Evolutionary conservation across 768 basidiomycete species (phyloP), one percentile per base, ranked within the genome.

Genomic region (Calocybe cyanea): DNA sequence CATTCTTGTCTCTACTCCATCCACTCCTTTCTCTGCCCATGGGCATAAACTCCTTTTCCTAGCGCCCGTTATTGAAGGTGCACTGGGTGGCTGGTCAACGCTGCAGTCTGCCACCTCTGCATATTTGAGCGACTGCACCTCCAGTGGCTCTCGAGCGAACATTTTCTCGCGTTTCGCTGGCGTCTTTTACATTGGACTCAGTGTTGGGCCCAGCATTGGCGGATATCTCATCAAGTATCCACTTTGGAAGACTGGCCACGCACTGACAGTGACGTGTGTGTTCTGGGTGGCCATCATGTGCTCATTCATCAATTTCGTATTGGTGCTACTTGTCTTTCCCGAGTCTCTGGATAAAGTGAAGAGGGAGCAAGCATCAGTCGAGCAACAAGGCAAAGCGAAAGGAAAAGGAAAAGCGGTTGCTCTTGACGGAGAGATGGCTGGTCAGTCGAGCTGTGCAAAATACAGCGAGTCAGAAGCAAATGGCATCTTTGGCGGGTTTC

Each of bases 81-180:
- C 84, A 13, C 71, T 92, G 2, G 92, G 92, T 11, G 90, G 92
- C 20, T 87, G 84, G 78, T 79, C 85, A 6, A 83, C 90, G 0
- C 65, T 93, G 7, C 79, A 83, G 44, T 79, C 84, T 3, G 83
- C 85, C 0, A 81, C 81, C n/a, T 80, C 85, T 11, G 87, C 92
- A 3, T 92, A 91, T 56, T 70, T 92, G 41, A 83, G 85, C 28
- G 90, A 92, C 56, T 90, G 87, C 58, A 92, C 90, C 2, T 85
- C 85, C n/a, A 72, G 80, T 35, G 89, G 88, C 34, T 90, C 89
- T 7, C 80, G 88, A 33, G 77, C 89, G 1, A 73, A 79, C 32
- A 79, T 83, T 20, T 84, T 83, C 63, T 80, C 81, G n/a, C 73
- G 82, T 13, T 84, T 92, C 62, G 72, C 77, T 7, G 93, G 92